Conservation (phyloP, 169 alveolate species). For the Eimeria sp. region DNA sequence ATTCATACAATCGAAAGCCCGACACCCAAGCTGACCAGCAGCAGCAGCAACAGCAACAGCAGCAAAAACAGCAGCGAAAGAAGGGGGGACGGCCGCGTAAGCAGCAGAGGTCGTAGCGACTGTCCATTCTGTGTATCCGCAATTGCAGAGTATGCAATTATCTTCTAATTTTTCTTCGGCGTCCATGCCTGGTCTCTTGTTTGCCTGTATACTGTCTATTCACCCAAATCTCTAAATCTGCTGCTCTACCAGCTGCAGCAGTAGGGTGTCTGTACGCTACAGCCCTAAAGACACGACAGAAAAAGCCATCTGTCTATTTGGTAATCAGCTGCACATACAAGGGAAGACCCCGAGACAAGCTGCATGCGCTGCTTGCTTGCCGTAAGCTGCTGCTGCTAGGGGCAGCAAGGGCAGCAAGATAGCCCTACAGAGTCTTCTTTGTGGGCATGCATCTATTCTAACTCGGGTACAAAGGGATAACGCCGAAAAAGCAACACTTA, state of each 20-base stretch:
- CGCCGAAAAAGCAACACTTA: no score
- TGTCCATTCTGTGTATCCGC: background rate
- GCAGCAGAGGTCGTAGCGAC: background rate
- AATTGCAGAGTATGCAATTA: no score
- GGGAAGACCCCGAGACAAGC: background rate
- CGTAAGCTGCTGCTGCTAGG: background rate
- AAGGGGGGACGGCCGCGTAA: conserved; percentile 32
- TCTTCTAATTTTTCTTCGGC: background rate
- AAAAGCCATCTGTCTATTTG: no score
- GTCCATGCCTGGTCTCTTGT: background rate
- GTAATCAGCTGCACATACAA: no score
- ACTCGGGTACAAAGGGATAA: no score
- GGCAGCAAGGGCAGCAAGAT: no score
- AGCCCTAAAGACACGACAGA: no score
- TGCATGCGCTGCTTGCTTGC: background rate
- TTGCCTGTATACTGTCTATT: background rate
- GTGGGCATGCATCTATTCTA: no score
- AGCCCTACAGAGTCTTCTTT: background rate
- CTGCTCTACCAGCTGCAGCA: background rate
- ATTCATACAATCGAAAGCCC: background rate
- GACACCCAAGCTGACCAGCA: background rate
- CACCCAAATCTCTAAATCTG: background rate
- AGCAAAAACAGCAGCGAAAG: background rate
- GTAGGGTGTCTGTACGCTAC: background rate
- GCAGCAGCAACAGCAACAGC: conserved; percentile 8